Base-by-base conservation (phyloP, 192 early-diverging fungal species). In the Jimgerdemannia lactiflua region DNA sequence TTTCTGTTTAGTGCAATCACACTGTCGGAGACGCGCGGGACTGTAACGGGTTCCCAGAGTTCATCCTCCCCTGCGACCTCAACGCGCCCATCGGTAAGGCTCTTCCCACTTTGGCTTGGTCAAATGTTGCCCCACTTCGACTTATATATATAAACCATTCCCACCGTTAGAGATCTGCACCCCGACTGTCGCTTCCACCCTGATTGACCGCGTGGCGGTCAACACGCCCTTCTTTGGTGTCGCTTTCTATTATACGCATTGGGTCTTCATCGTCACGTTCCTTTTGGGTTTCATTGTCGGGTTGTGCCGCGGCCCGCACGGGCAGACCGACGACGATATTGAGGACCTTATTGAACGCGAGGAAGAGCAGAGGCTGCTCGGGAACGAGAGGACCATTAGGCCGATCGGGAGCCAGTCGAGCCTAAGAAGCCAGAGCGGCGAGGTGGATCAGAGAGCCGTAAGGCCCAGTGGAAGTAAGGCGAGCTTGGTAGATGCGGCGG, bases 1-100 rank as follows among this genome's bases (percentile, higher is more conserved):
- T n/a, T n/a, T n/a, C n/a, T n/a, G n/a, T n/a, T n/a, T 79, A 87
- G 84, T 89, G 88, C 76, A 89, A 89, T 74, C 78, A 85, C 72
- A 89, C 86, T 18, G 17, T 81, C 2, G 42, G 71, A 11, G 67
- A 71, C 17, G 10, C 20, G 1, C 80, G 85, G 19, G 79, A 89
- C 67, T 91, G 89, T 67, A 81, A 64, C 14, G 80, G 86, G 42
- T 78, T 84, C 44, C 81, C 78, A 4, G 75, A 85, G 19, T 67
- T 86, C 11, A 91, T 91, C 73, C 69, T 91, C 11, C 85, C 86
- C 64, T 91, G 89, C 76, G 84, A 89, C 73, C 67, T 86, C 39
- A 75, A 79, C 41, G 89, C 85, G 59, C 89, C 89, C 4, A 79
- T 72, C 70, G 81, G 81, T 83, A 79, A 77, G 29, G 6, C 49